Evolutionary conservation across 345 rosid species (phyloP), one percentile per base, ranked within the genome.

Genomic region (Linum lewisii): DNA sequence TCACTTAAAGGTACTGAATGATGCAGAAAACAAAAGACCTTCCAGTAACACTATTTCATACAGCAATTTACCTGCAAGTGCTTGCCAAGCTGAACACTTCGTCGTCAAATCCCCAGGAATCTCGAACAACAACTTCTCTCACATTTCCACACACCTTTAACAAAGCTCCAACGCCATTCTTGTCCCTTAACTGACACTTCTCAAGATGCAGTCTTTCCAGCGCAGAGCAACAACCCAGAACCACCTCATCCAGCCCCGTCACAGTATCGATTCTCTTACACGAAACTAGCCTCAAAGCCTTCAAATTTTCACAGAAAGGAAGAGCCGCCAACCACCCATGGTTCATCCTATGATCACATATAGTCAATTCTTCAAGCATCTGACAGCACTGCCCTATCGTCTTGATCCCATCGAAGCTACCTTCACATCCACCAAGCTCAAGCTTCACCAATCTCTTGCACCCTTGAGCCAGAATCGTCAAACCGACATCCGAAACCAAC

Each of bases 371-470:
- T 23, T 57, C 60, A 11, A 57, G 60, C 60, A 57, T 57, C 21
- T 57, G 60, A 20, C 60, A 57, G 36, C 60, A 57, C 22, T 57
- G 60, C 21, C 60, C 60, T 4, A 57, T 57, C 5, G 60, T 45
- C 23, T 57, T 57, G 7, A 57, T 32, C 60, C 60, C 60, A 25
- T 57, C 60, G 29, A 57, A 57, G 22, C 60, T 29, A 57, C 60
- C 60, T 22, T 57, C 60, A 18, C 60, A 57, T 34, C 60, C 60
- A 25, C 44, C 32, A 32, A 57, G 60, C 60, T 57, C 60, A 57
- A 57, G 60, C 60, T 57, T 57, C 38, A 57, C 60, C 60, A 57
- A 57, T 37, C 60, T 57, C 60, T 32, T 57, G 36, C 60, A 57
- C 44, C 60, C 44, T 21, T 57, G 60, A 26, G 60, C 60, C 60